Conservation (phyloP, 2,329 filamentous ascomycete genomes). For the Colletotrichum navitas region DNA sequence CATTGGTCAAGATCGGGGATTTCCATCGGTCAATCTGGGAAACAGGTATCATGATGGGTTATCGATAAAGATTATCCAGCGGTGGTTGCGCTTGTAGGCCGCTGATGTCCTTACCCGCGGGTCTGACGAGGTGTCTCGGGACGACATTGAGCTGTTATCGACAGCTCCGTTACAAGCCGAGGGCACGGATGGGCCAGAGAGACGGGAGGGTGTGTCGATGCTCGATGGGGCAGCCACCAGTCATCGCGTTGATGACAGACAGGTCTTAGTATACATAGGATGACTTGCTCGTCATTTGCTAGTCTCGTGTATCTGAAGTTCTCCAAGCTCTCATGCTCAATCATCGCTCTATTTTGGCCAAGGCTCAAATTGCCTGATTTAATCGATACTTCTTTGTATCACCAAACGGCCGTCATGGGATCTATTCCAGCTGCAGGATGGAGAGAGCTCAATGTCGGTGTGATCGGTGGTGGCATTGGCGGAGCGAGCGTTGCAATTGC, state of each 20-base stretch:
- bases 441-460: slow-evolving; percentile 58
- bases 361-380: neutral
- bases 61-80: slow-evolving; percentile 16
- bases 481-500: slow-evolving; percentile 62
- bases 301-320: neutral
- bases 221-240: neutral
- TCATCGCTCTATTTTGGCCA: neutral
- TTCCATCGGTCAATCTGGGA: neutral
- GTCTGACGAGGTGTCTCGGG: neutral
- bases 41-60: neutral
- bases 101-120: neutral
- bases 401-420: slow-evolving; percentile 17
- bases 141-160: slow-evolving; percentile 14
- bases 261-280: slow-evolving; percentile 26
- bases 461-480: slow-evolving; percentile 63
- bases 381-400: neutral
- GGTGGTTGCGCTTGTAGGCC: slow-evolving; percentile 13
- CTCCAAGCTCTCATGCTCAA: neutral
- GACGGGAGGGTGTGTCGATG: slow-evolving; percentile 25
- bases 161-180: slow-evolving; percentile 31
- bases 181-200: slow-evolving; percentile 26
- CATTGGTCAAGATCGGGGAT: slow-evolving; percentile 16
- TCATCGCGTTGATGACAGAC: neutral
- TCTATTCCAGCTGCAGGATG: slow-evolving; percentile 50
- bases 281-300: neutral